Conservation (phyloP, 75 land plant genomes). For the Azolla pinnata region DNA sequence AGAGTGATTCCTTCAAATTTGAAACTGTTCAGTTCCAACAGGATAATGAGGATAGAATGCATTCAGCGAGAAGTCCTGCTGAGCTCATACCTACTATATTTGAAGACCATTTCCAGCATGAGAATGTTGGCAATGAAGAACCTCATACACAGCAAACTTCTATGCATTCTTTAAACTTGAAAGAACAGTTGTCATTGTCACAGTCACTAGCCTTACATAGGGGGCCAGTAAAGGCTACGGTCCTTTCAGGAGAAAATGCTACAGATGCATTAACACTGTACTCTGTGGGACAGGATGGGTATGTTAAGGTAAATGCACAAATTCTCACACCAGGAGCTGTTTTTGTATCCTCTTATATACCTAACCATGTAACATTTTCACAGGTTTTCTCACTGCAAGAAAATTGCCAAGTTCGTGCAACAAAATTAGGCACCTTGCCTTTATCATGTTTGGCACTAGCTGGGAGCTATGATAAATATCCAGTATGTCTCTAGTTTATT, state of each 20-base stretch:
- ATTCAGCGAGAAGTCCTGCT: not conserved
- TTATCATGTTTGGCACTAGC: slow-evolving; percentile 33
- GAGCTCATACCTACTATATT: no score
- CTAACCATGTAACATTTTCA: not conserved
- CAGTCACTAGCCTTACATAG: slow-evolving; percentile 28
- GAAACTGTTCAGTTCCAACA: not conserved
- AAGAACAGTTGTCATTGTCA: slow-evolving; percentile 21
- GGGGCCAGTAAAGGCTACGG: slow-evolving; percentile 28
- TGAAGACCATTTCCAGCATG: no score
- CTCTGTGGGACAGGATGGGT: slow-evolving; percentile 38
- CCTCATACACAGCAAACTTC: no score
- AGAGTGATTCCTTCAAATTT: not conserved
- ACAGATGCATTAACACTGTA: slow-evolving; percentile 30
- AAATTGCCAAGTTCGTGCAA: slow-evolving; percentile 31
- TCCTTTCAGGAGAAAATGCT: slow-evolving; percentile 38
- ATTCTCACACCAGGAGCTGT: not conserved
- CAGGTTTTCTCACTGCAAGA: slow-evolving; percentile 38
- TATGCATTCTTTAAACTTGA: slow-evolving; percentile 22
- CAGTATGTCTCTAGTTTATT: slow-evolving; percentile 19
- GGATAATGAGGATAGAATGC: not conserved
- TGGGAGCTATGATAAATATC: slow-evolving; percentile 31
- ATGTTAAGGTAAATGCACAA: slow-evolving; percentile 23
- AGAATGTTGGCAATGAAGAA: not conserved
- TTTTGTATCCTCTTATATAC: slow-evolving; percentile 1
- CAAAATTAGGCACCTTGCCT: slow-evolving; percentile 31